Base-by-base conservation (phyloP, 176 grass and related monocot genomes). In the Oryza glumipatula region DNA sequence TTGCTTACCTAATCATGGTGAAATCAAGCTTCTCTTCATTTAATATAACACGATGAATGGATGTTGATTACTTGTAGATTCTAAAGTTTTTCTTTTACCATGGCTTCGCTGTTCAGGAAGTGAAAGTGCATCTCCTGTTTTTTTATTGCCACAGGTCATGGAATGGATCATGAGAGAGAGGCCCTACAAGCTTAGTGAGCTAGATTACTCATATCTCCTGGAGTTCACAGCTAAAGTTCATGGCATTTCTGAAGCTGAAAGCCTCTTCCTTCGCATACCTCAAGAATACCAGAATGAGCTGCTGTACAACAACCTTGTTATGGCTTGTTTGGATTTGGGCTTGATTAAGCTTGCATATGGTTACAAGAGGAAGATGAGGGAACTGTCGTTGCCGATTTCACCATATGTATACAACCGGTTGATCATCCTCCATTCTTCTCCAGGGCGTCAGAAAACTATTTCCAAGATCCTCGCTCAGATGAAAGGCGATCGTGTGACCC, bases 281-380 rank as follows among this genome's bases (percentile, higher is more conserved):
- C 76, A 79, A 21, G 84, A 80, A 58, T 87, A 86, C 76, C 96
- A 89, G 44, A 98, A 98, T 26, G 91, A 94, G 63, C 87, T 98
- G 81, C 93, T 98, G 10, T 98, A 94, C 83, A 98, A 95, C 81
- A 95, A 95, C 70, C 93, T 98, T 77, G 87, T 95, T 35, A 94
- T 95, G 88, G 82, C 91, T 16, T 90, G 89, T 63, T 84, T 98
- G 23, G 93, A 95, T 83, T 60, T 81, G 79, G 80, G 86, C 61
- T 78, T 83, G 73, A 94, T 98, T 73, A 98, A 88, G 91, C 96
- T 92, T 78, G 92, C 93, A 19, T 88, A 92, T 0, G 86, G 85
- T n/a, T 98, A 95, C 91, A 95, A 92, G 96, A 95, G 86, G 92
- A 98, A 94, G 83, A 95, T 98, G 93, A 92, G 91, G 81, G 89